These are phyloP conservation scores for Arthroderma sp. DNA, from an alignment of 2,329 filamentous ascomycete species.

Conservation along the genomic window DNA sequence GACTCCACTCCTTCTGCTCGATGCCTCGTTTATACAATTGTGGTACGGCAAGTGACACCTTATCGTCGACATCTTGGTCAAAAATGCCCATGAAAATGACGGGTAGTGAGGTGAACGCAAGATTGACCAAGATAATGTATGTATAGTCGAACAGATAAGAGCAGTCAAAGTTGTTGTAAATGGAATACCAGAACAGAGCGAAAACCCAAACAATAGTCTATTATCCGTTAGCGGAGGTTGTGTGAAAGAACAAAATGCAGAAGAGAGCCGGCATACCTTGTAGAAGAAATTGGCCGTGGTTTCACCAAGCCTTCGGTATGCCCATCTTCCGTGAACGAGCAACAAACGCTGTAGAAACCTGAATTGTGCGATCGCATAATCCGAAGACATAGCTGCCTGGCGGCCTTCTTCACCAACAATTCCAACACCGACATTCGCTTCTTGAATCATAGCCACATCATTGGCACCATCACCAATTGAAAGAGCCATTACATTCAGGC, in stretches of 20 bases:
- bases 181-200: slow-evolving; percentile 92
- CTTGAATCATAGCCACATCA: slow-evolving; percentile 95
- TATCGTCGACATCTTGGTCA: slow-evolving; percentile 92
- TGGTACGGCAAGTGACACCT: slow-evolving; percentile 83
- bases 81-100: slow-evolving; percentile 93
- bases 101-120: slow-evolving; percentile 90
- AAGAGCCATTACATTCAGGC: slow-evolving; percentile 89
- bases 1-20: slow-evolving; percentile 91
- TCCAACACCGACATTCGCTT: slow-evolving; percentile 90
- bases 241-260: neutral
- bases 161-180: slow-evolving; percentile 90
- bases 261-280: slow-evolving; percentile 45
- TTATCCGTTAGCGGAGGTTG: slow-evolving; percentile 12
- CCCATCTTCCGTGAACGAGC: slow-evolving; percentile 86
- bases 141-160: slow-evolving; percentile 96
- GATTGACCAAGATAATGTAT: slow-evolving; percentile 91
- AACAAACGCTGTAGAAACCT: slow-evolving; percentile 73
- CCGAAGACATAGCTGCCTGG: slow-evolving; percentile 89
- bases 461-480: slow-evolving; percentile 91
- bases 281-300: slow-evolving; percentile 99
- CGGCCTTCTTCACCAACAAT: slow-evolving; percentile 87
- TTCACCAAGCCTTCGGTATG: slow-evolving; percentile 86
- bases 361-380: slow-evolving; percentile 92
- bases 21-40: slow-evolving; percentile 93
- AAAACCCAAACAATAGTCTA: slow-evolving; percentile 96